A percentile compares a stretch with the other conserved stretches of the same genome.
Conservation (phyloP, 768 basidiomycete species). For the Boletus pseudopeckii region DNA sequence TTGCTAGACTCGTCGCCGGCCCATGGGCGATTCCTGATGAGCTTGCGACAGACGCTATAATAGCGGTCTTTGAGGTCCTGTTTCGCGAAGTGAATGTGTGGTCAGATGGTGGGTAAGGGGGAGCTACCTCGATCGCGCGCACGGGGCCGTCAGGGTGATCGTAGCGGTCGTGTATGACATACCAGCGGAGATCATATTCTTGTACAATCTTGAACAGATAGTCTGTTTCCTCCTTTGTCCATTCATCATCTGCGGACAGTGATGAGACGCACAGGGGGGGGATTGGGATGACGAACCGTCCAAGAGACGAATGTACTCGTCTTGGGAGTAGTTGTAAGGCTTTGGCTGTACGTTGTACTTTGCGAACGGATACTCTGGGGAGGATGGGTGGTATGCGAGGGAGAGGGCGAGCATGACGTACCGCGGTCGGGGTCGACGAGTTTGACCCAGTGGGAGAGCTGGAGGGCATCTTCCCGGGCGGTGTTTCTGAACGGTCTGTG, state of each 20-base stretch:
- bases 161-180: constrained; percentile 88
- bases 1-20: constrained; percentile 75
- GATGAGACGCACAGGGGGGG: neutral
- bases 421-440: constrained; percentile 54
- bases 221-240: constrained; percentile 93
- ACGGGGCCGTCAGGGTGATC: constrained; percentile 54
- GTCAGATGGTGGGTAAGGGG: neutral
- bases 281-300: constrained; percentile 47
- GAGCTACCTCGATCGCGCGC: constrained; percentile 67
- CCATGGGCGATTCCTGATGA: constrained; percentile 83
- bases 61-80: constrained; percentile 92
- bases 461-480: constrained; percentile 64
- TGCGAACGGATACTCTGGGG: constrained; percentile 72
- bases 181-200: constrained; percentile 87
- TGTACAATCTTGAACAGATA: constrained; percentile 80
- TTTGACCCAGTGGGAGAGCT: constrained; percentile 83
- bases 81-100: neutral
- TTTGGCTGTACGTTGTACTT: constrained; percentile 74
- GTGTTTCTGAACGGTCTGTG: constrained; percentile 69
- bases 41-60: constrained; percentile 84
- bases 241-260: constrained; percentile 58
- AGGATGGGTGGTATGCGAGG: neutral
- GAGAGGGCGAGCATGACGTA: constrained; percentile 29
- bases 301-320: constrained; percentile 82
- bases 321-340: constrained; percentile 70